Evolutionary conservation across 2,329 filamentous ascomycete species (phyloP), one percentile per base, ranked within the genome.

Genomic region (Thelonectria olida): DNA sequence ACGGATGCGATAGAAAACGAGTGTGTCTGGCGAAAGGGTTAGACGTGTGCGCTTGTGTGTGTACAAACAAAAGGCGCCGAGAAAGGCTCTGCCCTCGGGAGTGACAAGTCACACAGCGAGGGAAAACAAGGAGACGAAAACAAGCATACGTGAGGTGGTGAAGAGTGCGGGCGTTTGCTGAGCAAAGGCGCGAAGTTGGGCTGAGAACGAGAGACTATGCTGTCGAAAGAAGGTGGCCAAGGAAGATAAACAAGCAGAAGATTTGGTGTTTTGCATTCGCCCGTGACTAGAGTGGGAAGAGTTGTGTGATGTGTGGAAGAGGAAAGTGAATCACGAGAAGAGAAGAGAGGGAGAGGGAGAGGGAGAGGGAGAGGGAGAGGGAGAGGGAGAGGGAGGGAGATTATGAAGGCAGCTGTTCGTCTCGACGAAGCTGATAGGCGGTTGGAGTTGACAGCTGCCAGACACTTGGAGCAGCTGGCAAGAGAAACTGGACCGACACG

Each of bases 321-420:
- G 31, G 7, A 15, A 4, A 55, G 58, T 70, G 68, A 70, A 66
- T 71, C 65, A 64, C 34, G 34, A 38, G 50, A 15, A 23, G 48
- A 44, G 39, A 27, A 34, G 55, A 42, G 41, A 53, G 19, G 31
- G 42, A 41, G 47, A n/a, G 39, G 56, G 48, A 47, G 15, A 6
- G 10, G 55, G 55, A 50, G 19, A 58, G 31, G 31, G 49, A 52
- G 28, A 39, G 50, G 31, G 42, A 41, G 47, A 17, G 39, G 52
- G 49, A 48, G n/a, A 10, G 12, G 54, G 54, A 53, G 19, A 59
- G 27, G 36, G 45, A 54, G 28, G n/a, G n/a, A n/a, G n/a, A n/a
- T n/a, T n/a, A n/a, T n/a, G n/a, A n/a, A n/a, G n/a, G n/a, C n/a
- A n/a, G n/a, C n/a, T n/a, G n/a, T n/a, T n/a, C n/a, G n/a, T n/a